These are phyloP conservation scores for Lasiosphaeriaceae sp. DNA, from an alignment of 495 filamentous ascomycete species.

Conservation along the genomic window DNA sequence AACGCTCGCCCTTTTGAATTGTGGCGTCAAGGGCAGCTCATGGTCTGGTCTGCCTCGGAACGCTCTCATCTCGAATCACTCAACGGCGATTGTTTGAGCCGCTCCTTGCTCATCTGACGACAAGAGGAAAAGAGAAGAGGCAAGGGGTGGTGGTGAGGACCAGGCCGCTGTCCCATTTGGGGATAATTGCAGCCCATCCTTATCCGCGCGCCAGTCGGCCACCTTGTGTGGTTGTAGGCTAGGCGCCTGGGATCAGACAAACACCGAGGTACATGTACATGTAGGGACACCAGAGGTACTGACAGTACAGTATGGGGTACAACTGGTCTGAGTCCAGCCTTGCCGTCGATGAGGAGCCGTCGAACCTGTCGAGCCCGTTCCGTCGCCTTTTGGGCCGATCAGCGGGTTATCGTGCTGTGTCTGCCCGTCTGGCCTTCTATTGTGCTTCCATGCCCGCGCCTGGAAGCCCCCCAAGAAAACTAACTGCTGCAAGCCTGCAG, in stretches of 20 bases:
- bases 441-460: slow-evolving; percentile 15
- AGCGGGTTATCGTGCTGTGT: slow-evolving; percentile 4
- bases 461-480: slow-evolving; percentile 19
- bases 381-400: slow-evolving; percentile 6
- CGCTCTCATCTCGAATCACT: slow-evolving; percentile 14
- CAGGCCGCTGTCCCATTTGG: background rate
- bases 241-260: background rate
- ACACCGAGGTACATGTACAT: too few species aligned
- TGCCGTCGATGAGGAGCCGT: background rate
- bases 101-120: background rate
- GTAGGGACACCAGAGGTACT: background rate
- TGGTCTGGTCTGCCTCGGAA: background rate
- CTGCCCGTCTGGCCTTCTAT: slow-evolving; percentile 11
- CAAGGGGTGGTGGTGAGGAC: background rate
- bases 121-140: background rate
- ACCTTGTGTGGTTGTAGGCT: background rate
- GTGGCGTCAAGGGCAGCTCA: too few species aligned
- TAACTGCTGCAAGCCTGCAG: slow-evolving; percentile 14
- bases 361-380: background rate
- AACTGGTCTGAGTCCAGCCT: slow-evolving; percentile 2
- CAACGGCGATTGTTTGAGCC: background rate
- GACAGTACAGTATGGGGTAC: background rate
- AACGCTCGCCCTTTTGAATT: too few species aligned
- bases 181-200: background rate
- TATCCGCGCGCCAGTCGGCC: slow-evolving; percentile 16